Conservation (phyloP, 495 filamentous ascomycete species). For the Aspergillus baeticus region DNA sequence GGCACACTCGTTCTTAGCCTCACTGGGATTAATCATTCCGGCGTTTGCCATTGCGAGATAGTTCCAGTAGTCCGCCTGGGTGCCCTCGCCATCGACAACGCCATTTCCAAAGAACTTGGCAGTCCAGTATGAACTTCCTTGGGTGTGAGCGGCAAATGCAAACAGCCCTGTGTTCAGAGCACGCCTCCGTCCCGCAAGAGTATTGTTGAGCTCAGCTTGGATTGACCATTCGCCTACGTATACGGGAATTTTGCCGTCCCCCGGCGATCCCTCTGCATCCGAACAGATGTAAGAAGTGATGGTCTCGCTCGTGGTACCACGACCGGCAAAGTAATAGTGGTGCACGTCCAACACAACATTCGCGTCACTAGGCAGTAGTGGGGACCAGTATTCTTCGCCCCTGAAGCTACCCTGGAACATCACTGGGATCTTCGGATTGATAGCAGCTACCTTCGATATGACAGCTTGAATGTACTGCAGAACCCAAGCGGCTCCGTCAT, state of each 20-base stretch:
- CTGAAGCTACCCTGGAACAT: conserved; percentile 35
- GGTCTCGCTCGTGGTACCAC: conserved; percentile 22
- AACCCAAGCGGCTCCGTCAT: conserved; percentile 26
- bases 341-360: conserved; percentile 35
- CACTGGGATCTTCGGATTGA: conserved; percentile 24
- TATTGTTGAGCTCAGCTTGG: conserved; percentile 21
- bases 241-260: conserved; percentile 32
- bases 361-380: conserved; percentile 13
- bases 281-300: conserved; percentile 20
- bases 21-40: conserved; percentile 9
- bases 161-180: conserved; percentile 27
- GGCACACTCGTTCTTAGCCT: neutral
- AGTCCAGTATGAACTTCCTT: conserved; percentile 30
- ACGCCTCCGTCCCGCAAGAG: conserved; percentile 18
- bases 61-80: conserved; percentile 29
- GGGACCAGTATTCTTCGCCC: conserved; percentile 24
- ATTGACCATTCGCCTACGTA: conserved; percentile 34
- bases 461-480: conserved; percentile 27
- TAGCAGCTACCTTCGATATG: conserved; percentile 17
- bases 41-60: conserved; percentile 19
- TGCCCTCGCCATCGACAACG: conserved; percentile 20
- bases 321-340: conserved; percentile 29
- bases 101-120: conserved; percentile 26
- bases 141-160: conserved; percentile 19
- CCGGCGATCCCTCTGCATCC: conserved; percentile 19